These are phyloP conservation scores for Penicilliopsis zonata DNA, from an alignment of 495 filamentous ascomycete species.

Conservation along the genomic window DNA sequence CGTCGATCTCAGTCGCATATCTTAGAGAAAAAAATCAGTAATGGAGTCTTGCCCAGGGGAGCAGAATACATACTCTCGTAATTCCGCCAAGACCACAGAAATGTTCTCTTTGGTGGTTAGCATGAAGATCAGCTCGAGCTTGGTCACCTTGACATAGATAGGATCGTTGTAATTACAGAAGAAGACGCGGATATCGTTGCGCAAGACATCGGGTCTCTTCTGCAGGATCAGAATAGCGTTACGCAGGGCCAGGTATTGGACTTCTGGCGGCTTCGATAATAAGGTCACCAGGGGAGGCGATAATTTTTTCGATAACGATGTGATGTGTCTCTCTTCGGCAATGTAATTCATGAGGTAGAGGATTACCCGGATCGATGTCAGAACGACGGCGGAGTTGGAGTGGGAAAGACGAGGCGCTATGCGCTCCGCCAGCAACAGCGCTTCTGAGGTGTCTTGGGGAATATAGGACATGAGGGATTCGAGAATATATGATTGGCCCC, in stretches of 20 bases:
- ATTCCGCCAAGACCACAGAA: conserved; percentile 83
- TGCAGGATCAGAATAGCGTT: conserved; percentile 94
- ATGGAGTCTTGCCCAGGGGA: not conserved
- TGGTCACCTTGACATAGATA: conserved; percentile 99
- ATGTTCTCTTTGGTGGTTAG: conserved; percentile 94
- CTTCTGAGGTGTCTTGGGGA: conserved; percentile 80
- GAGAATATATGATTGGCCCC: conserved; percentile 98
- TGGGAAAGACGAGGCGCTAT: conserved; percentile 90
- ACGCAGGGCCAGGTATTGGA: conserved; percentile 89
- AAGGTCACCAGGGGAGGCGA: conserved; percentile 93
- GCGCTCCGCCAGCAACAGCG: conserved; percentile 79
- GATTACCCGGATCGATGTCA: conserved; percentile 91
- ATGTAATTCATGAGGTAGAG: conserved; percentile 99
- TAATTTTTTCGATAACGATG: conserved; percentile 78
- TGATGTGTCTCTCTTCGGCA: conserved; percentile 80
- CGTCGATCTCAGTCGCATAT: conserved; percentile 96
- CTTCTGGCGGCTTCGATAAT: conserved; percentile 90
- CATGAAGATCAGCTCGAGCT: conserved; percentile 98
- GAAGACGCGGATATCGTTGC: conserved; percentile 96
- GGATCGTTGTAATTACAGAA: conserved; percentile 99
- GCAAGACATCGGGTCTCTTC: conserved; percentile 80
- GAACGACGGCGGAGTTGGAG: conserved; percentile 89
- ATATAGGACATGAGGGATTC: conserved; percentile 98
- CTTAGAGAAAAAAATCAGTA: conserved; percentile 14
- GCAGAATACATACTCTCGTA: conserved; percentile 58